These are phyloP conservation scores for Citrullus amarus DNA, from an alignment of 306 rosid species.

Conservation along the genomic window DNA sequence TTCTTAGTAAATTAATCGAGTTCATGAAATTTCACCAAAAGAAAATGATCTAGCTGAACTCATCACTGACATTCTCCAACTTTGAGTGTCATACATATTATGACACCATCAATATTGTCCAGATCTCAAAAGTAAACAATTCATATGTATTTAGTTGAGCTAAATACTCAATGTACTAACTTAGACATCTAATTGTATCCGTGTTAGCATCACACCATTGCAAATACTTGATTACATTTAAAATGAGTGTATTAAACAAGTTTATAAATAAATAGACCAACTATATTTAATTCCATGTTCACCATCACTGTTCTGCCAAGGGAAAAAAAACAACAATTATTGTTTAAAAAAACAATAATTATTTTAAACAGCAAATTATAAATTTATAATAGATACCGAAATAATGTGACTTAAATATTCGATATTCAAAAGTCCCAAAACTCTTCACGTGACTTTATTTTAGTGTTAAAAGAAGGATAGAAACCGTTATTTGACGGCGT, in stretches of 20 bases:
- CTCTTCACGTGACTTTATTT: constrained; percentile 1
- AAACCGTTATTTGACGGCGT: constrained; percentile 2
- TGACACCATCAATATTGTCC: too few species aligned
- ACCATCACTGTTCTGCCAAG: background rate
- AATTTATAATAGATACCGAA: background rate
- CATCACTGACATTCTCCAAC: too few species aligned
- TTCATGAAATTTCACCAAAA: too few species aligned
- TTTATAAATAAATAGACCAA: background rate
- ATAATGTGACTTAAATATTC: background rate
- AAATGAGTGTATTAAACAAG: background rate
- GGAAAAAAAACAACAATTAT: too few species aligned
- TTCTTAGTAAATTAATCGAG: too few species aligned
- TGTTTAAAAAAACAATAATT: background rate
- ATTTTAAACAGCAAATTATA: background rate
- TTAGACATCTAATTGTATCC: too few species aligned
- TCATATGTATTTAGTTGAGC: too few species aligned
- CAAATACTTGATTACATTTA: background rate
- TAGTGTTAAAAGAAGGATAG: background rate
- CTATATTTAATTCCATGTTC: background rate
- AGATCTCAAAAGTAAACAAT: too few species aligned
- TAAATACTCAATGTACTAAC: too few species aligned
- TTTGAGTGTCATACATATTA: too few species aligned
- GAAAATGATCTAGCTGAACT: too few species aligned
- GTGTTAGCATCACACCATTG: too few species aligned
- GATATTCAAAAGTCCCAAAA: background rate